phyloP scores from a whole-genome alignment of 352 stramenopile species.

The Saprolegnia diclina region DNA sequence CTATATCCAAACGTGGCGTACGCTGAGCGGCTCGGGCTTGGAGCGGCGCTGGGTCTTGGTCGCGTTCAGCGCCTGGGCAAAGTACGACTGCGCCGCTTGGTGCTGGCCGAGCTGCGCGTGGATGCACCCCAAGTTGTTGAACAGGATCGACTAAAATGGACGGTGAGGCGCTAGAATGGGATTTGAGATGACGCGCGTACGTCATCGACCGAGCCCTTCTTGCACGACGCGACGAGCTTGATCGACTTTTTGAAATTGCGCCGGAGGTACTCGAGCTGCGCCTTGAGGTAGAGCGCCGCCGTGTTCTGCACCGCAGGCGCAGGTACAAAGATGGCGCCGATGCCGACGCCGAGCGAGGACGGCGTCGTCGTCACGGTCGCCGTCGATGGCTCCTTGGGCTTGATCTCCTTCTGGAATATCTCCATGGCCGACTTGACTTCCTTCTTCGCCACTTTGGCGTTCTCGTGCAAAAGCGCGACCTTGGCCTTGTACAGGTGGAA shows the following conservation, averaged over 20 bases:
- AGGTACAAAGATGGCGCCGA: conserved; percentile 69
- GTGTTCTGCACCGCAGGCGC: conserved; percentile 81
- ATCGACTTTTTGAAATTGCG: conserved; percentile 93
- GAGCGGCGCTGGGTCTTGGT: conserved; percentile 28
- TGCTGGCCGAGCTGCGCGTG: conserved; percentile 88
- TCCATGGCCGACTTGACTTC: conserved; percentile 90
- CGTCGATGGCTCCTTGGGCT: conserved; percentile 33
- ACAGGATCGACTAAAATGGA: conserved; percentile 54
- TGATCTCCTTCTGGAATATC: conserved; percentile 91
- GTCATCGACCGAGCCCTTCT: conserved; percentile 75
- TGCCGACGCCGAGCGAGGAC: conserved; percentile 32
- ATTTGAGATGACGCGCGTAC: conserved; percentile 32
- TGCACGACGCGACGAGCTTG: conserved; percentile 88
- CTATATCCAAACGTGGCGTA: background rate
- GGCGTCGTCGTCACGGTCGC: conserved; percentile 11
- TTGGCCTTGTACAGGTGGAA: conserved; percentile 91
- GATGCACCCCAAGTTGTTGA: conserved; percentile 91
- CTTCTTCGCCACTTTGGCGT: conserved; percentile 88
- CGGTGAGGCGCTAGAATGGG: background rate
- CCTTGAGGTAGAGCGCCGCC: conserved; percentile 87
- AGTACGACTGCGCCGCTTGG: conserved; percentile 89
- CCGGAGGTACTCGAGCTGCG: conserved; percentile 91
- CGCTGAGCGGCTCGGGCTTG: background rate
- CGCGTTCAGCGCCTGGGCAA: conserved; percentile 73
- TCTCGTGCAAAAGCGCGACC: conserved; percentile 80